Base-by-base conservation (phyloP, 306 rosid genomes). In the Citrullus colocynthis region DNA sequence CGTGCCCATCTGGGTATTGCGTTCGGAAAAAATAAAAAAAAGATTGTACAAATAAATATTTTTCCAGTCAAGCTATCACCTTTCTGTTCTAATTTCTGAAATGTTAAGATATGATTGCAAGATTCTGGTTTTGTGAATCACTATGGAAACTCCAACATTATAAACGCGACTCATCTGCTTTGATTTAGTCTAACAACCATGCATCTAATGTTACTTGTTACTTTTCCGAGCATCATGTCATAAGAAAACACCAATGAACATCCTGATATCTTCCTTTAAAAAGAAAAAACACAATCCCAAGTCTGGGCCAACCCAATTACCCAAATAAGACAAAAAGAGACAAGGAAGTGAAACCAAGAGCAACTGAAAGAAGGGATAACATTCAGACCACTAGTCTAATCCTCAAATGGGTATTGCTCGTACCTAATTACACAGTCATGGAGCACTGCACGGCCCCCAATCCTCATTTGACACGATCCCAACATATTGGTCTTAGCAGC, bases 391-490 rank as follows among this genome's bases (percentile, higher is more conserved):
- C 20, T 65, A 9, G 18, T 51, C 81, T 81, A 87, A 73, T 90
- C 82, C 20, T 86, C 85, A 84, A 93, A 89, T 20, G 96, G 91
- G 88, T 89, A 91, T 78, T 89, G 95, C 83, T 93, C 95, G 20
- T 91, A 89, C 90, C 95, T 85, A 63, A 89, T 80, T 15, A 82
- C 30, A 79, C 95, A 89, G 80, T 88, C 95, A 84, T 36, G 81
- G 52, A 88, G 89, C 82, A 84, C 75, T 0, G 85, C 87, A 55
- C 91, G 93, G 70, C 88, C 90, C n/a, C 95, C 93, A 20, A 87
- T 93, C 56, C 82, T 79, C 21, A 58, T 80, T 69, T 82, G 87
- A 79, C 97, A 90, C 0, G 82, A 48, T 14, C 11, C 78, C 10
- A 82, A 45, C 87, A 89, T 77, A 54, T 83, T 77, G 13, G 69